Percentiles rank a stretch among this genome's conserved stretches.
Conservation (phyloP, 305 asterid genomes). For the Galium porrigens region DNA sequence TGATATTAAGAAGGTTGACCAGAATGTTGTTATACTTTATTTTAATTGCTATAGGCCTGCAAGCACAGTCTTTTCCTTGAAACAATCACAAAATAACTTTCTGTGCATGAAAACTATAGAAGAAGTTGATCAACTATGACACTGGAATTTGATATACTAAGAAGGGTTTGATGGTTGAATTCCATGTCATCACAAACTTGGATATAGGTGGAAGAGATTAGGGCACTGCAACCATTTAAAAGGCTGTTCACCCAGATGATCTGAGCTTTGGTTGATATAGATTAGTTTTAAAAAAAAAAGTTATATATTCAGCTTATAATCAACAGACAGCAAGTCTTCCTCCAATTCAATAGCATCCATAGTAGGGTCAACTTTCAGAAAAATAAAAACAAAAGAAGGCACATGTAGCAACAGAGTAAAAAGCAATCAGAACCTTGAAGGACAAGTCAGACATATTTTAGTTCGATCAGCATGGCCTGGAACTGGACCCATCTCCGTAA, state of each 20-base stretch:
- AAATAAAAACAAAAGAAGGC: not conserved
- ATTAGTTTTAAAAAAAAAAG: too few relatives aligned
- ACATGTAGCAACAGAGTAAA: slow-evolving; percentile 15
- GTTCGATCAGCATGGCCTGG: slow-evolving; percentile 85
- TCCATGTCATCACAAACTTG: not conserved
- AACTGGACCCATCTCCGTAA: slow-evolving; percentile 92
- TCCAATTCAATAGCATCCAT: not conserved
- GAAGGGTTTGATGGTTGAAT: not conserved
- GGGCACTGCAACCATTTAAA: slow-evolving; percentile 2
- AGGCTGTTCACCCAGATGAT: not conserved
- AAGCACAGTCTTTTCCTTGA: not conserved
- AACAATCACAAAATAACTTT: not conserved
- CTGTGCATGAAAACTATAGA: not conserved
- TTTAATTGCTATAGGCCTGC: not conserved
- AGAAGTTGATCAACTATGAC: not conserved
- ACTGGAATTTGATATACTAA: not conserved
- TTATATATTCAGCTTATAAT: not conserved
- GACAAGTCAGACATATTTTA: slow-evolving; percentile 76
- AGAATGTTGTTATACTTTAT: not conserved
- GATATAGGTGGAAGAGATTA: not conserved
- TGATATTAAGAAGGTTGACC: not conserved
- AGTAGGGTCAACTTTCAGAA: not conserved
- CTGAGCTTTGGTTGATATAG: slow-evolving; percentile 2
- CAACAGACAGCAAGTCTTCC: slow-evolving; percentile 4
- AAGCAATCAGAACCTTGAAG: slow-evolving; percentile 57